A percentile compares a stretch with the other conserved stretches of the same genome.
Evolutionary conservation across 441 rosid genomes (phyloP).

Genomic region (Syzygium syzygioides): DNA sequence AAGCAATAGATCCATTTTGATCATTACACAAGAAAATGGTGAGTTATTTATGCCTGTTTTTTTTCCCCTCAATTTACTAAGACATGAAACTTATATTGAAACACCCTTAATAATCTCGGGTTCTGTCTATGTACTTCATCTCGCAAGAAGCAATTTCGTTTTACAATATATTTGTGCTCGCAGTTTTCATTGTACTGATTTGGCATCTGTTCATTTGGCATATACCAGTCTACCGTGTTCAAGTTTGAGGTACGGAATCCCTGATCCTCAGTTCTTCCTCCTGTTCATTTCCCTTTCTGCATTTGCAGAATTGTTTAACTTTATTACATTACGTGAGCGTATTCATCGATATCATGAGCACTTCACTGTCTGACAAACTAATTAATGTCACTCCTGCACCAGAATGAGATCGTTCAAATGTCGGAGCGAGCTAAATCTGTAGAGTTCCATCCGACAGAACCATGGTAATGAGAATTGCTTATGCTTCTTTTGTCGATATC

Average conservation of each 20-base stretch:
- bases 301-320: neutral
- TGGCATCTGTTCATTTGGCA: neutral
- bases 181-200: neutral
- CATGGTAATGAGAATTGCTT: neutral
- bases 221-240: neutral
- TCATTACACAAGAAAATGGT: neutral
- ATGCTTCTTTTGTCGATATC: neutral
- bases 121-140: neutral
- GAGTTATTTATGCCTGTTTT: neutral
- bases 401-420: neutral
- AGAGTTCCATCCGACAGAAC: neutral
- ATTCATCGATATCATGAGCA: neutral
- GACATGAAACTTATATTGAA: neutral
- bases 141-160: neutral
- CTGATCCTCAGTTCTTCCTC: no score
- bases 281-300: neutral
- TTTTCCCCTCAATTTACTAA: neutral
- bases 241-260: neutral
- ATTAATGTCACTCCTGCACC: neutral
- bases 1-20: neutral
- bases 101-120: neutral
- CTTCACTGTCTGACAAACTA: neutral
- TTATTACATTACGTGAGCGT: neutral
- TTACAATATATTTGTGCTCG: accelerated
- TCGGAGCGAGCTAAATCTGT: neutral